Evolutionary conservation across 1,284 basidiomycete genomes (phyloP), one percentile per base, ranked within the genome.

Genomic region (Pyrrhoderma lamaoense): DNA sequence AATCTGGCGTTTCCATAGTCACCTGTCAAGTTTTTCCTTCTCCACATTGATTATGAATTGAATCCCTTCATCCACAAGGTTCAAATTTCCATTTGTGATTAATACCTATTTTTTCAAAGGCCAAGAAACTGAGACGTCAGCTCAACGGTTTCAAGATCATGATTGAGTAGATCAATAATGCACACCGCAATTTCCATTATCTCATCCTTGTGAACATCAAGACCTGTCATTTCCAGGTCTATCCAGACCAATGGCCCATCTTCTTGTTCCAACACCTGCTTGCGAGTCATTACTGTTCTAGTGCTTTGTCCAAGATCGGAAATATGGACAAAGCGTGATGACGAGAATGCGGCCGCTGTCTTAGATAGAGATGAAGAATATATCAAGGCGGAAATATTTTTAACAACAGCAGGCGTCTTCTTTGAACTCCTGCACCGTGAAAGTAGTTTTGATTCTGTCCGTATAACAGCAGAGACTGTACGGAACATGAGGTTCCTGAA

Each of bases 141-240:
- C n/a, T n/a, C 27, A 31, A 5, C 27, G 27, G 27, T 31, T 31
- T 16, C 35, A 16, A 37, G 9, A 37, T 34, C 4, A n/a, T 18
- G 5, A 23, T 16, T 34, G 25, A 22, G 13, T 13, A 38, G 35
- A 45, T 9, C 8, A 18, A 25, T 14, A 36, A 2, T 5, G 59
- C 67, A 31, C 49, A 82, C 82, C 11, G 85, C 84, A 62, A 88
- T 83, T 63, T 93, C 89, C 3, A 93, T 63, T 21, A 93, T 77
- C 52, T 79, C 80, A 63, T 93, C 85, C 25, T 65, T 79, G 23
- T 74, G 71, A 2, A 74, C 73, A 60, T 85, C 67, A 19, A 84
- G 64, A 3, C 82, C 82, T 1, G 88, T 90, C 90, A 93, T 93
- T 67, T 93, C 89, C 61, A 89, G 89, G 64, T 93, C 90, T 46